These are phyloP conservation scores for Trichophyton rubrum DNA, from an alignment of 2,329 filamentous ascomycete genomes.

Conservation along the genomic window DNA sequence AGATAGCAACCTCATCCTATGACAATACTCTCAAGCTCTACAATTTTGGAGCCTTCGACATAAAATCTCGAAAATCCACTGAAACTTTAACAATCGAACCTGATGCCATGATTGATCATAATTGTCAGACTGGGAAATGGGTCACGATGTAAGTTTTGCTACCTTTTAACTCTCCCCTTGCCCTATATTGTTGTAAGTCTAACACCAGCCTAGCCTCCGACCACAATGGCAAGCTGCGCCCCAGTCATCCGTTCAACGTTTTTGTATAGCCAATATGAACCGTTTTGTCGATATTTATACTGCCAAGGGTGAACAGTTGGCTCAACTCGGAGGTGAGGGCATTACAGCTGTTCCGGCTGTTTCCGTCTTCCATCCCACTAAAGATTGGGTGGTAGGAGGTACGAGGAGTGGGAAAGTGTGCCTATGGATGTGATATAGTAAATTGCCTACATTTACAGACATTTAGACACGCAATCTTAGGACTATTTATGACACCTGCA, in stretches of 20 bases:
- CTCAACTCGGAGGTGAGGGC: constrained; percentile 72
- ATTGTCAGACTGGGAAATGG: constrained; percentile 93
- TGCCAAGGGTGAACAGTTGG: constrained; percentile 69
- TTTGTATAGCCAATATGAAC: constrained; percentile 95
- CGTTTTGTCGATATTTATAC: constrained; percentile 88
- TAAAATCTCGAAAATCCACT: constrained; percentile 47
- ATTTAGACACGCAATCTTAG: no score
- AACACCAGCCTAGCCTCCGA: constrained; percentile 43
- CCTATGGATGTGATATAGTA: constrained; percentile 58
- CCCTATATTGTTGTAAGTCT: background rate
- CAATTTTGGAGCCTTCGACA: constrained; percentile 50
- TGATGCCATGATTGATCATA: constrained; percentile 58
- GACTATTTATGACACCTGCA: no score
- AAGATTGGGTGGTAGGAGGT: constrained; percentile 85
- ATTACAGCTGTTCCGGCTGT: constrained; percentile 93
- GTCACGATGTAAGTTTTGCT: constrained; percentile 57
- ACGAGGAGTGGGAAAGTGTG: constrained; percentile 87
- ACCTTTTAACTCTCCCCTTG: background rate
- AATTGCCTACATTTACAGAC: background rate
- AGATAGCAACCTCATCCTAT: constrained; percentile 84
- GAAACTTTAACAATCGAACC: constrained; percentile 58
- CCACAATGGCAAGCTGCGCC: constrained; percentile 83
- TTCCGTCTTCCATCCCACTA: constrained; percentile 73
- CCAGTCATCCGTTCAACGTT: constrained; percentile 66
- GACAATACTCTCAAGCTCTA: constrained; percentile 94